Base-by-base conservation (phyloP, 352 stramenopile genomes). In the Phytophthora agathidicida region DNA sequence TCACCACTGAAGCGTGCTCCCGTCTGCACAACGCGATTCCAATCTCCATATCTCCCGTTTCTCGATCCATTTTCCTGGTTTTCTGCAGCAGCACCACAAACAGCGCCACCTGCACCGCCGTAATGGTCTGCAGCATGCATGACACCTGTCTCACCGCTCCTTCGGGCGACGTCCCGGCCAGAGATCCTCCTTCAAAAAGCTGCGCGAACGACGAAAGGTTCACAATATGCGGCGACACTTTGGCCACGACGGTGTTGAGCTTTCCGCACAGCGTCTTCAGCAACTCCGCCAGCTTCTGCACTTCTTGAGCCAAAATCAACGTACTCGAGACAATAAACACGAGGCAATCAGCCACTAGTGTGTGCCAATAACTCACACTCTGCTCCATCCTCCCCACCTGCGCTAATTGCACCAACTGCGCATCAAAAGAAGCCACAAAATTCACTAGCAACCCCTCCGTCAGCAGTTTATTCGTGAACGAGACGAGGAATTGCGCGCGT, bases 221-320 rank as follows among this genome's bases (percentile, higher is more conserved):
- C 19, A 93, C 81, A 59, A 93, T 91, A 53, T 93, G 81, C 41
- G 83, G 80, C 20, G 86, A 90, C 5, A 94, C 78, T 53, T 90
- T 89, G 1, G 81, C 65, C 26, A 92, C 77, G 19, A 77, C 71
- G 1, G 64, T 45, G 37, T 92, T 78, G 7, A 93, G 58, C 4
- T 78, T 80, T 30, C 63, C 60, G 50, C 80, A 89, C 7, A 93
- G 65, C 42, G 67, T 68, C 54, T 88, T 73, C 4, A 92, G 50
- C 20, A 86, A 57, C 42, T 77, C 48, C 0, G 62, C 80, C 27
- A 91, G 60, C 50, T 78, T 58, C 31, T 77, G 66, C 24, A 89
- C 69, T 59, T 94, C 86, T 14, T 71, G 52, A 3, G 82, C 70
- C 44, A 80, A 47, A 51, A 76, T 62, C 17, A 79, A 60, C 19